Conservation (phyloP, 139 green algal species). For the Ostreobium quekettii region DNA sequence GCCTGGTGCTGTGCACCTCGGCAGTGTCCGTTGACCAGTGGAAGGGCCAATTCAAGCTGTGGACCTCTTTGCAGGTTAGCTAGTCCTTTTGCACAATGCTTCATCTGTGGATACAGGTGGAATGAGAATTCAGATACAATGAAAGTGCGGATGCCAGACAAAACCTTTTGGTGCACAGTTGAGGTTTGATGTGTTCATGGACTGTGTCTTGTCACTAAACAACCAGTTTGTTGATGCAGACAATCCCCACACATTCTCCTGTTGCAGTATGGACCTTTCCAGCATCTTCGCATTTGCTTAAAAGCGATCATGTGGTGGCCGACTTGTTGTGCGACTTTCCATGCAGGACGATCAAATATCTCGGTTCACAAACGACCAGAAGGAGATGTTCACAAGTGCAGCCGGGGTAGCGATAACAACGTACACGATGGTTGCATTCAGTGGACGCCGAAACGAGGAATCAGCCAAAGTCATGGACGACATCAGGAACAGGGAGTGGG, state of each 20-base stretch:
- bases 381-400: conserved; percentile 62
- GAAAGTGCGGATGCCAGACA: too few species aligned
- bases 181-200: too few species aligned
- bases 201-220: conserved; percentile 2
- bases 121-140: too few species aligned
- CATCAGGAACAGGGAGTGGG: conserved; percentile 86
- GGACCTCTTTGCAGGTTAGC: conserved; percentile 72
- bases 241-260: too few species aligned
- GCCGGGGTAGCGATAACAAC: conserved; percentile 79
- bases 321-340: too few species aligned
- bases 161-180: too few species aligned
- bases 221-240: too few species aligned
- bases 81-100: not conserved
- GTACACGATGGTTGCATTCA: conserved; percentile 94
- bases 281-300: too few species aligned
- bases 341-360: conserved; percentile 64
- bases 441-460: conserved; percentile 56
- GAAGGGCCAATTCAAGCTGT: conserved; percentile 94
- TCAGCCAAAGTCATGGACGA: conserved; percentile 49
- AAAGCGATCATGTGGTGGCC: too few species aligned
- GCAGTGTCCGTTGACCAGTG: conserved; percentile 92
- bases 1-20: conserved; percentile 73
- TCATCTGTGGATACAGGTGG: conserved; percentile 8
- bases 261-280: too few species aligned
- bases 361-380: conserved; percentile 80